phyloP scores from a whole-genome alignment of 805 yeast species.

The Sugiyamaella americana region DNA sequence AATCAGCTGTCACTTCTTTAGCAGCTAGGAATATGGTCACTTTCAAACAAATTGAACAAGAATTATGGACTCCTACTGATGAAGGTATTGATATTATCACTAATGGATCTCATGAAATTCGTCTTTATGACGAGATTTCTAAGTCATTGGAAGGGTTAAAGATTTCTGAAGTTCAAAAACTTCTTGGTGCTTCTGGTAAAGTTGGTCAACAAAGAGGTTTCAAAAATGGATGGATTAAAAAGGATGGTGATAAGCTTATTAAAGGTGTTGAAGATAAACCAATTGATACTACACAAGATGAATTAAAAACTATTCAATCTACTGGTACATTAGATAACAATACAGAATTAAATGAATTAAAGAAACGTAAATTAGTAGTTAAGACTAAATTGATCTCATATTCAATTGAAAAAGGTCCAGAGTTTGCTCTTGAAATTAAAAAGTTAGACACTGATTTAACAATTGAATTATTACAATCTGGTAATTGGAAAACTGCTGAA shows the following conservation, averaged over 20 bases:
- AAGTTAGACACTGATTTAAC: constrained; percentile 91
- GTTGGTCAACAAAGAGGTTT: constrained; percentile 97
- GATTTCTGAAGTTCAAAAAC: constrained; percentile 56
- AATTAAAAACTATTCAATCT: constrained; percentile 50
- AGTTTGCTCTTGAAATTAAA: constrained; percentile 74
- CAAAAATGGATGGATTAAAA: constrained; percentile 93
- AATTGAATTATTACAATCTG: constrained; percentile 79
- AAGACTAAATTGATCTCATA: constrained; percentile 71
- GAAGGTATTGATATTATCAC: constrained; percentile 78
- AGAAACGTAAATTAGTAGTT: constrained; percentile 82
- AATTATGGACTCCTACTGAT: constrained; percentile 63
- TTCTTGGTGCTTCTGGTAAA: constrained; percentile 72
- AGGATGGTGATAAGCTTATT: constrained; percentile 76
- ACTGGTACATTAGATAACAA: constrained; percentile 54
- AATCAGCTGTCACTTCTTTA: constrained; percentile 79
- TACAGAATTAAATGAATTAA: constrained; percentile 74
- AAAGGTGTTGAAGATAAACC: constrained; percentile 46
- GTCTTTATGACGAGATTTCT: constrained; percentile 66
- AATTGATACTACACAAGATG: constrained; percentile 59
- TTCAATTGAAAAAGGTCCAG: constrained; percentile 70
- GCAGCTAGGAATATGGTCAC: constrained; percentile 76
- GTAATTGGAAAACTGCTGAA: constrained; percentile 73
- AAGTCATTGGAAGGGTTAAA: constrained; percentile 72
- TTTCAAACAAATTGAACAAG: constrained; percentile 67
- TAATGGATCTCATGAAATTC: constrained; percentile 86